Evolutionary conservation across 176 grass and related monocot genomes (phyloP), one percentile per base, ranked within the genome.

Genomic region (Sorghum bicolor): DNA sequence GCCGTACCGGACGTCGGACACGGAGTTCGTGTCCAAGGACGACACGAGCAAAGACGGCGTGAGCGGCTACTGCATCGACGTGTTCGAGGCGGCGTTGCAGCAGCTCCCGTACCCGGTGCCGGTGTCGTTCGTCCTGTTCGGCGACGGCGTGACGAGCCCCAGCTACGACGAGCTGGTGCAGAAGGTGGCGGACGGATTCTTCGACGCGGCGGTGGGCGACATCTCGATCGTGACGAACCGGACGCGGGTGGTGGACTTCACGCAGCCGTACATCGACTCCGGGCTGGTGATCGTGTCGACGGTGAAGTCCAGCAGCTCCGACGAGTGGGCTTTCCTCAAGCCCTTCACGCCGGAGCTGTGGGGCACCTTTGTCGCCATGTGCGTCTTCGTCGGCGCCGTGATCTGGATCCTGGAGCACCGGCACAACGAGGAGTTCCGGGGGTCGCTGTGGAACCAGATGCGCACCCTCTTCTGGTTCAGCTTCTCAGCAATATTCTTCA

Each of bases 331-430:
- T 13, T 97, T 97, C 85, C 76, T 97, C 31, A 93, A 91, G 82
- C 94, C 94, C 4, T 97, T 97, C 91, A 93, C 91, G 2, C 28
- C 67, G 53, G 68, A 62, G 81, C 89, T 97, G 91, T 97, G 94
- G 94, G 81, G 81, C n/a, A 65, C 89, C 37, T 89, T 71, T 1
- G 88, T 82, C 10, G 67, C 25, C 12, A 86, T 94, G 85, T 94
- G 93, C 80, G 72, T 97, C 29, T 94, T 94, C 43, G 89, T 97
- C 7, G 94, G 94, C 71, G 84, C 82, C 64, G 94, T 97, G 69
- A 87, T 97, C 15, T 94, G 94, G 94, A 70, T 97, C 65, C 77
- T 97, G 5, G 94, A 97, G 89, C 94, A 97, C 86, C 84, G 94
- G 0, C 86, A 68, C 15, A 97, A 94, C 86, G 24, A 37, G 1